A percentile compares a stretch with the other conserved stretches of the same genome.
Conservation (phyloP, 305 asterid genomes). For the Euphrasia arctica region DNA sequence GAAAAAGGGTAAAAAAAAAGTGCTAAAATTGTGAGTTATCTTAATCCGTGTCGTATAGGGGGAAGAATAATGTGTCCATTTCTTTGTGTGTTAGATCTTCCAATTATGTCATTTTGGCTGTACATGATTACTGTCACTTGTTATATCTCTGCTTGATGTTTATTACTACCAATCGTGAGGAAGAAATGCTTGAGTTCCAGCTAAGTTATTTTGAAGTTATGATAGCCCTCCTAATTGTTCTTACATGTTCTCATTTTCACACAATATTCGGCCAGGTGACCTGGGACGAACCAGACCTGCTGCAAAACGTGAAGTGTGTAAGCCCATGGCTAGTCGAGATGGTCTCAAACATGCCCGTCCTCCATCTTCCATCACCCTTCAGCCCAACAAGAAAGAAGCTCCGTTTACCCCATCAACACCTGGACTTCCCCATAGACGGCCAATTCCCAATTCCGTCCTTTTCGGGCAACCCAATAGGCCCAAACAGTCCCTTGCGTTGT, state of each 20-base stretch:
- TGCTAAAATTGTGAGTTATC: not conserved
- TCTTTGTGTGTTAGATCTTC: not conserved
- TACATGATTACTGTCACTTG: not conserved
- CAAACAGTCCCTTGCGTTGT: slow-evolving; percentile 64
- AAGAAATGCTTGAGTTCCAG: not conserved
- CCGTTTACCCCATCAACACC: slow-evolving; percentile 47
- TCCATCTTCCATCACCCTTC: slow-evolving; percentile 67
- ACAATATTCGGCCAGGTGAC: slow-evolving; percentile 53
- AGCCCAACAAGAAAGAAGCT: slow-evolving; percentile 71
- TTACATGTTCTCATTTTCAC: slow-evolving; percentile 2
- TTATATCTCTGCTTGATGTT: not conserved
- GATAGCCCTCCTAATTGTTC: not conserved
- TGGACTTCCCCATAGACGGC: slow-evolving; percentile 55
- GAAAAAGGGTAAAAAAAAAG: not conserved
- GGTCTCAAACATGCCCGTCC: slow-evolving; percentile 65
- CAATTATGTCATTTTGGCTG: not conserved
- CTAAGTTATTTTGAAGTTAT: slow-evolving; percentile 4
- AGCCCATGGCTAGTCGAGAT: slow-evolving; percentile 93
- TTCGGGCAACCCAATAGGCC: slow-evolving; percentile 77
- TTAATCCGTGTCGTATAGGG: not conserved
- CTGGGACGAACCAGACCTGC: slow-evolving; percentile 88
- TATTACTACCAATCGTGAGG: not conserved
- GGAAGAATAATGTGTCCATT: not conserved
- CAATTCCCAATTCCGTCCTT: slow-evolving; percentile 74
- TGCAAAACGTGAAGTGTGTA: slow-evolving; percentile 79